Evolutionary conservation across 148 eudicot genomes (phyloP).

Genomic region (Chenopodium quinoa): DNA sequence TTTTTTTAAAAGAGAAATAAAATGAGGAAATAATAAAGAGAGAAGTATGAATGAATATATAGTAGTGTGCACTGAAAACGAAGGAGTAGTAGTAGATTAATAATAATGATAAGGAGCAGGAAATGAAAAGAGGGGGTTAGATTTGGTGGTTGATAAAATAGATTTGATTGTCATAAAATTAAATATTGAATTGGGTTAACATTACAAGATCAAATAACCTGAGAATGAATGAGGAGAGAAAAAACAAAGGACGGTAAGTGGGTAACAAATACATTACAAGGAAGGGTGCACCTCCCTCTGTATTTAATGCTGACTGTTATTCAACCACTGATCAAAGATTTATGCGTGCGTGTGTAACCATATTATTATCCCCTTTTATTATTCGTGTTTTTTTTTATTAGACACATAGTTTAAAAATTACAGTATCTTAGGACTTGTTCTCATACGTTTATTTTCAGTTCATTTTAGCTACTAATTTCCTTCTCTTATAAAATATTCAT

Average conservation of each 20-base stretch:
- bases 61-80: slow-evolving; percentile 13
- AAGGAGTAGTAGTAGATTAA: neutral
- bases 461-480: too few species aligned
- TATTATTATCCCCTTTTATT: slow-evolving; percentile 10
- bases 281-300: too few species aligned
- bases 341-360: slow-evolving; percentile 52
- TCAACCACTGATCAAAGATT: slow-evolving; percentile 11
- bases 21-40: neutral
- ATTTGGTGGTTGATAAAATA: slow-evolving; percentile 4
- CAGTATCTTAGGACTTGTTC: too few species aligned
- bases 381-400: too few species aligned
- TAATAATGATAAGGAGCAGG: neutral
- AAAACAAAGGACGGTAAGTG: neutral
- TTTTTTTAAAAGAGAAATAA: neutral
- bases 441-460: too few species aligned
- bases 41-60: too few species aligned
- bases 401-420: too few species aligned
- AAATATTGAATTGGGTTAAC: too few species aligned
- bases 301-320: slow-evolving; percentile 8
- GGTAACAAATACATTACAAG: too few species aligned
- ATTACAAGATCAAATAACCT: neutral
- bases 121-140: too few species aligned
- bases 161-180: slow-evolving; percentile 27
- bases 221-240: neutral
- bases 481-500: too few species aligned